phyloP scores from a whole-genome alignment of 2,329 filamentous ascomycete species.

The Penicillium sp. region DNA sequence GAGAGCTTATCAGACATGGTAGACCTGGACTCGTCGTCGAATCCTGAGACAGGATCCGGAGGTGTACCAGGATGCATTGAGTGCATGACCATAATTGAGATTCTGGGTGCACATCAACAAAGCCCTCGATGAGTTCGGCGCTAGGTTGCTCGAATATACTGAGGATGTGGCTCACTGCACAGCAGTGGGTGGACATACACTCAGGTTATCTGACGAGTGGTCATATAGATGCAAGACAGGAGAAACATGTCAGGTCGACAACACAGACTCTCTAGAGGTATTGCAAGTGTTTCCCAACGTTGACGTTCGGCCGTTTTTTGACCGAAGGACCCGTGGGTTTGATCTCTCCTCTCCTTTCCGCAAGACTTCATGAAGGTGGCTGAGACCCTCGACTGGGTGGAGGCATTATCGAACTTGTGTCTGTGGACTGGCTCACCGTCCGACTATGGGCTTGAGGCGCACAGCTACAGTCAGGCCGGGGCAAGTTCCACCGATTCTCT shows the following conservation, averaged over 20 bases:
- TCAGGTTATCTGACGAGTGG: not conserved
- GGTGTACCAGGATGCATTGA: conserved; percentile 3
- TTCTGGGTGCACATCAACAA: not conserved
- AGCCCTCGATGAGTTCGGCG: not conserved
- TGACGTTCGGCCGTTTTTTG: not conserved
- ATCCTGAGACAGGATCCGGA: not conserved
- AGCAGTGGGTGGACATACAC: conserved; percentile 4
- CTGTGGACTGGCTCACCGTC: conserved; percentile 19
- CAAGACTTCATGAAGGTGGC: conserved; percentile 5
- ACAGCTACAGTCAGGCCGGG: conserved; percentile 16
- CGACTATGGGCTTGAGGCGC: conserved; percentile 15
- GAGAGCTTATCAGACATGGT: not conserved
- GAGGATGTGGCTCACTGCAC: conserved; percentile 4
- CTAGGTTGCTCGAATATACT: not conserved
- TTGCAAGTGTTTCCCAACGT: not conserved
- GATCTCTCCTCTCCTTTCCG: not conserved
- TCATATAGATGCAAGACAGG: conserved; percentile 4
- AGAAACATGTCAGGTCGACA: conserved; percentile 1
- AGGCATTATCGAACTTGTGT: conserved; percentile 9
- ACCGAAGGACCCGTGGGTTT: not conserved
- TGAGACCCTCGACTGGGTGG: conserved; percentile 5
- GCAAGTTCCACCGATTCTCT: conserved; percentile 18
- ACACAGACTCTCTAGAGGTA: not conserved
- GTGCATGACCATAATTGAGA: not conserved
- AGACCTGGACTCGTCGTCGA: conserved; percentile 3